Percentiles rank a stretch among this genome's conserved stretches.
Evolutionary conservation across 176 grass and related monocot genomes (phyloP).

Genomic region (Eragrostis curvula): DNA sequence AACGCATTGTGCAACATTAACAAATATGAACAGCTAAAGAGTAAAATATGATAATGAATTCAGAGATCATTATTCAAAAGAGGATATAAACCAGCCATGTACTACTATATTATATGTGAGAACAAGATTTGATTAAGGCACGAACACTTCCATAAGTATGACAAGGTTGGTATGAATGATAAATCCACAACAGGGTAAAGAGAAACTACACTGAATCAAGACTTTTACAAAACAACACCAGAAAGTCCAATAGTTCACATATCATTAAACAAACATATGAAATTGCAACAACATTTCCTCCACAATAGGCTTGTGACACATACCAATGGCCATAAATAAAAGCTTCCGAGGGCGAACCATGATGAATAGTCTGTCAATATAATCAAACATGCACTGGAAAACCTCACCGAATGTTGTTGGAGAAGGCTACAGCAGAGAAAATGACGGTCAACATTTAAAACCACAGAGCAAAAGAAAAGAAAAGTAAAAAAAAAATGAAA

Average conservation of each 20-base stretch:
- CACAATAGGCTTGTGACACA: constrained; percentile 11
- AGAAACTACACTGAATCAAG: neutral
- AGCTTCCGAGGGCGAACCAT: constrained; percentile 97
- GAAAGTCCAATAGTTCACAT: neutral
- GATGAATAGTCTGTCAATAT: constrained; percentile 89
- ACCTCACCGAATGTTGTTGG: constrained; percentile 92
- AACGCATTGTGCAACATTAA: constrained; percentile 23
- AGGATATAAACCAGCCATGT: neutral
- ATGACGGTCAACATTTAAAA: constrained; percentile 1
- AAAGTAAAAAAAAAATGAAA: neutral
- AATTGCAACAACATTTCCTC: constrained; percentile 15
- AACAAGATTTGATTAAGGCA: constrained; percentile 19
- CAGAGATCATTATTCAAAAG: neutral
- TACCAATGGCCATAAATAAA: constrained; percentile 98
- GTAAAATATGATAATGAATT: constrained; percentile 20
- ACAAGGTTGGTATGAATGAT: neutral
- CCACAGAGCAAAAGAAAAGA: neutral
- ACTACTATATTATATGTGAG: constrained; percentile 4
- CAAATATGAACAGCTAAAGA: constrained; percentile 29
- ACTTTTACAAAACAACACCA: neutral
- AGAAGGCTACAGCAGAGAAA: constrained; percentile 60
- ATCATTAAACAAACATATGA: neutral
- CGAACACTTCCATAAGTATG: neutral
- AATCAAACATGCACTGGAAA: constrained; percentile 98
- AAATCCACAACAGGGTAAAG: neutral